phyloP scores from a whole-genome alignment of 1,284 basidiomycete species.

The Trametes polyzona region DNA sequence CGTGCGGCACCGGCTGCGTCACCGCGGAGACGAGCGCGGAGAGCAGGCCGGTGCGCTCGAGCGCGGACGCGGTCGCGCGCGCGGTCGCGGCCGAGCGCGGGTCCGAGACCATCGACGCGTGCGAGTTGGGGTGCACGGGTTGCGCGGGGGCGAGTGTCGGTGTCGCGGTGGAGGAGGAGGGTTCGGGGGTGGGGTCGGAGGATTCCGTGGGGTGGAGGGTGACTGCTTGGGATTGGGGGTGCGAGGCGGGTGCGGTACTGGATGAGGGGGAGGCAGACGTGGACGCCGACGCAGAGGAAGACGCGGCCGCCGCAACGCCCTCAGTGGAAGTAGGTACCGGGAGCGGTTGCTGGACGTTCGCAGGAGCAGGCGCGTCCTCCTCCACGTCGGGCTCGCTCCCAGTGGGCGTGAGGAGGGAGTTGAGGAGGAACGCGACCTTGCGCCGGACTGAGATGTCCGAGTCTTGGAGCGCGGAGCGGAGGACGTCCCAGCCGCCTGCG shows the following conservation, averaged over 20 bases:
- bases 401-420: slow-evolving; percentile 71
- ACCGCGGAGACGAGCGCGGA: slow-evolving; percentile 47
- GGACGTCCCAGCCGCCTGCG: slow-evolving; percentile 71
- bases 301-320: neutral
- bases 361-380: neutral
- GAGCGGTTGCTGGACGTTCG: slow-evolving; percentile 16
- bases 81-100: slow-evolving; percentile 44
- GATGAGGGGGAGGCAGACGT: neutral
- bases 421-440: slow-evolving; percentile 87
- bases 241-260: neutral
- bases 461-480: slow-evolving; percentile 72
- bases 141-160: slow-evolving; percentile 32
- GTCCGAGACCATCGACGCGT: slow-evolving; percentile 60
- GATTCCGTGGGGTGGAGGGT: slow-evolving; percentile 20
- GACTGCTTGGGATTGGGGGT: slow-evolving; percentile 11
- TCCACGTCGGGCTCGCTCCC: slow-evolving; percentile 13
- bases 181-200: neutral
- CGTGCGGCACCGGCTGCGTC: slow-evolving; percentile 60
- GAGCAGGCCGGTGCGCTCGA: slow-evolving; percentile 51
- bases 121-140: slow-evolving; percentile 65
- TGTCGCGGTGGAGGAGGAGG: slow-evolving; percentile 34
- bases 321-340: slow-evolving; percentile 9
- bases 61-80: slow-evolving; percentile 57
- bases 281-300: slow-evolving; percentile 7
- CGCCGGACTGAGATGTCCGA: slow-evolving; percentile 79